Percentiles rank a stretch among this genome's conserved stretches.
phyloP scores from a whole-genome alignment of 208 protist genomes.

The Leishmania arabica region DNA sequence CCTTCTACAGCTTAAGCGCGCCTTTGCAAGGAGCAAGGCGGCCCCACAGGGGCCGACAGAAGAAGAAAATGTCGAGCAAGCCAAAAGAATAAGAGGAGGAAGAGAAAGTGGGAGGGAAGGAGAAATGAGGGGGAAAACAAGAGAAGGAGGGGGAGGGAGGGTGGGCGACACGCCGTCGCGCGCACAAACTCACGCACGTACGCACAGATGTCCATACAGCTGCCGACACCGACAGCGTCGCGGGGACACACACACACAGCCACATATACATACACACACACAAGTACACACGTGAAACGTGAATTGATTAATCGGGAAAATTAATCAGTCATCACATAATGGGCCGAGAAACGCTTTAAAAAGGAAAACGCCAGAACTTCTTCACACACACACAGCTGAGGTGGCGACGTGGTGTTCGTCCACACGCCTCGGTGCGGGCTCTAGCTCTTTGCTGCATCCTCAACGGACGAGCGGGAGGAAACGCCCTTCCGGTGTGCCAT shows the following conservation, averaged over 20 bases:
- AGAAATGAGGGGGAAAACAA: background rate
- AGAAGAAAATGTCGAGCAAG: background rate
- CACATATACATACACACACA: background rate
- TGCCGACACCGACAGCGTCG: background rate
- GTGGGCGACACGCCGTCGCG: background rate
- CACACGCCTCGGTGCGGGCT: background rate
- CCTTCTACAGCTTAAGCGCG: background rate
- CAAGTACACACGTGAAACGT: background rate
- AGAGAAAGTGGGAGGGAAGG: background rate
- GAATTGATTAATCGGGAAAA: background rate
- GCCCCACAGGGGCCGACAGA: background rate
- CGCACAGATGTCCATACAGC: background rate
- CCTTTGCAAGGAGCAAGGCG: background rate
- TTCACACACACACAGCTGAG: background rate
- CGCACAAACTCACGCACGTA: background rate
- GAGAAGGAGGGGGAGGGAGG: background rate
- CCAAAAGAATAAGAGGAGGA: background rate
- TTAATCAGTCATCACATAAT: background rate
- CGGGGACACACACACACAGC: background rate
- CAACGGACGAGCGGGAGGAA: constrained; percentile 7
- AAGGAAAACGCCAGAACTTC: background rate
- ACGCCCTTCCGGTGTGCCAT: constrained; percentile 21
- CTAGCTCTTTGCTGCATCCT: constrained; percentile 12
- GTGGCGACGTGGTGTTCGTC: background rate
- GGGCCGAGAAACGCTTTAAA: background rate